phyloP scores from a whole-genome alignment of 176 grass and related monocot species.

The Saccharum officinarum region DNA sequence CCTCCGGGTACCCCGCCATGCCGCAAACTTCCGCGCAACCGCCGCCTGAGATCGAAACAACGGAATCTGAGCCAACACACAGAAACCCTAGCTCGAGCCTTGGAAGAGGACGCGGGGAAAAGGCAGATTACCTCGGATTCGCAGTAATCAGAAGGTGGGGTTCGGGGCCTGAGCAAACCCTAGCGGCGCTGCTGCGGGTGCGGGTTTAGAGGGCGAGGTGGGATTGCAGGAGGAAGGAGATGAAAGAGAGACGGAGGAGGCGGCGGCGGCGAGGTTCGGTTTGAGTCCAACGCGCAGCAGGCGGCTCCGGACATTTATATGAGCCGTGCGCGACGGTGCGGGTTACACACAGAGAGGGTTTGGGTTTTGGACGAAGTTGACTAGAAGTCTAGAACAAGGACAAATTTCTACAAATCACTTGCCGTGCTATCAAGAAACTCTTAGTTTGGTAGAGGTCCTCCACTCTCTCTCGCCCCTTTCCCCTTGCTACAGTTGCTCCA shows the following conservation, averaged over 20 bases:
- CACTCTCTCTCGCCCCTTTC: no score
- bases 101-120: background rate
- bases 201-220: constrained; percentile 25
- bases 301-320: background rate
- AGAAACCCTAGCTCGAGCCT: constrained; percentile 25
- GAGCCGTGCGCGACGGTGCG: background rate
- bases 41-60: constrained; percentile 19
- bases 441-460: no score
- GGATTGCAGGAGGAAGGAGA: background rate
- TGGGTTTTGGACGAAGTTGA: background rate
- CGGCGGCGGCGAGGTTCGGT: constrained; percentile 38
- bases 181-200: constrained; percentile 37
- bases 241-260: background rate
- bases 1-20: constrained; percentile 69
- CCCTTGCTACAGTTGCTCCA: no score
- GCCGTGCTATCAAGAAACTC: no score
- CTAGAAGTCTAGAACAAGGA: background rate
- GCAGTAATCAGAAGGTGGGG: constrained; percentile 15
- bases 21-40: background rate
- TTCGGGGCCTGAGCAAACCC: constrained; percentile 39
- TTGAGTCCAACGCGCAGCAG: constrained; percentile 26
- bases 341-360: background rate
- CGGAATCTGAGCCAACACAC: constrained; percentile 20
- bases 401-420: background rate
- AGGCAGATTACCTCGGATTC: constrained; percentile 34